Percentiles rank a stretch among this genome's conserved stretches.
These are phyloP conservation scores for Saitoella complicata DNA, from an alignment of 805 yeast species.

Conservation along the genomic window DNA sequence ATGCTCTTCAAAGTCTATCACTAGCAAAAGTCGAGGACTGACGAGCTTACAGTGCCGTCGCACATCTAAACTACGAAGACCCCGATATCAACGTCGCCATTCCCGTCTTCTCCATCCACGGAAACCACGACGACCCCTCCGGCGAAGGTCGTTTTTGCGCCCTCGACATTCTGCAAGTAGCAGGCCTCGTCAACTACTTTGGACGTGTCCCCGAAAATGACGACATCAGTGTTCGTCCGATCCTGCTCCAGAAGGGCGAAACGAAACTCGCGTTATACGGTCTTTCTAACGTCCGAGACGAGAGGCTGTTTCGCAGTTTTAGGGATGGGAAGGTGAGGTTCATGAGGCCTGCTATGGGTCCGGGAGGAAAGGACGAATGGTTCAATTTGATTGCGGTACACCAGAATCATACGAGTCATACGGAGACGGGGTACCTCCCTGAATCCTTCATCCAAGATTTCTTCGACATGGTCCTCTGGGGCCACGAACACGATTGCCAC, in stretches of 20 bases:
- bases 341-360: conserved; percentile 36
- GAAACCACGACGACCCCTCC: conserved; percentile 93
- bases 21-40: neutral
- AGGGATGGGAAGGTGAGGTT: conserved; percentile 68
- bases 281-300: conserved; percentile 75
- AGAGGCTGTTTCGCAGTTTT: conserved; percentile 66
- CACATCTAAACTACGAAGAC: conserved; percentile 74
- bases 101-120: conserved; percentile 84
- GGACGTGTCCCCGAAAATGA: conserved; percentile 70
- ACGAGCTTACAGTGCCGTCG: conserved; percentile 22
- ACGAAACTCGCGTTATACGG: conserved; percentile 82
- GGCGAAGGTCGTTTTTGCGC: conserved; percentile 61
- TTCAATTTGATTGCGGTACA: conserved; percentile 77
- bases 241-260: conserved; percentile 64
- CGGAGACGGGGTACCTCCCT: conserved; percentile 69
- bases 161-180: conserved; percentile 62
- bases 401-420: conserved; percentile 69
- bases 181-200: conserved; percentile 78
- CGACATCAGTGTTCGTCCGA: conserved; percentile 54
- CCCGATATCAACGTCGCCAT: conserved; percentile 75
- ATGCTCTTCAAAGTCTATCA: conserved; percentile 1
- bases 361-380: conserved; percentile 44
- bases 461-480: conserved; percentile 80
- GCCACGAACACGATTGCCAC: conserved; percentile 92
- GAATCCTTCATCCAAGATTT: conserved; percentile 70